phyloP scores from a whole-genome alignment of 768 basidiomycete species.

The Collybiopsis luxurians region DNA sequence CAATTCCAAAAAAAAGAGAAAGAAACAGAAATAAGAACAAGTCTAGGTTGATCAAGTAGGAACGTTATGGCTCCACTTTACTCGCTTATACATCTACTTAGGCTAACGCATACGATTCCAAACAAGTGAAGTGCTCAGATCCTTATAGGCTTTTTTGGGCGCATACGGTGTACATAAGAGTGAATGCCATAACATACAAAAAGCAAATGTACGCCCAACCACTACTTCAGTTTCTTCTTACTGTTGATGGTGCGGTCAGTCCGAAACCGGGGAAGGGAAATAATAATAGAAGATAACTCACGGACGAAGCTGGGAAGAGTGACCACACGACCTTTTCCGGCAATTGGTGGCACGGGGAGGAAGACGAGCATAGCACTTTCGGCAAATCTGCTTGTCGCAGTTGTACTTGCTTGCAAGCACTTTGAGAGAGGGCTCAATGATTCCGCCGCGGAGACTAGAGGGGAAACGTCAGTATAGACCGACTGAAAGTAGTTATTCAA shows the following conservation, averaged over 20 bases:
- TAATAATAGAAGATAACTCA: conserved; percentile 37
- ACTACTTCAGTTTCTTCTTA: conserved; percentile 11
- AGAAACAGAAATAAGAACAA: not conserved
- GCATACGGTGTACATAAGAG: too few relatives aligned
- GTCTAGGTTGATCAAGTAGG: too few relatives aligned
- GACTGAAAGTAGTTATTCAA: conserved; percentile 8
- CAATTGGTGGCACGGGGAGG: conserved; percentile 99
- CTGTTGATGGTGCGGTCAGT: not conserved
- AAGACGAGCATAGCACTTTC: conserved; percentile 99
- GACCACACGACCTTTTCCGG: conserved; percentile 91
- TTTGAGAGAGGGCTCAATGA: conserved; percentile 99
- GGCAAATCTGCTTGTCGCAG: conserved; percentile 99
- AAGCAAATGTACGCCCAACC: not conserved
- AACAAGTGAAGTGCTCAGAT: too few relatives aligned
- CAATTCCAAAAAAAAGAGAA: too few relatives aligned
- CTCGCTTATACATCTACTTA: too few relatives aligned
- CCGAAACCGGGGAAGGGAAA: not conserved
- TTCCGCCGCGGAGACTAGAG: conserved; percentile 89
- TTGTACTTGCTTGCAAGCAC: conserved; percentile 97
- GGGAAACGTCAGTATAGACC: not conserved
- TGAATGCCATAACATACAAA: not conserved
- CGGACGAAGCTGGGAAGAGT: conserved; percentile 90
- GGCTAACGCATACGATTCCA: too few relatives aligned
- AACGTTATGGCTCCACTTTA: too few relatives aligned
- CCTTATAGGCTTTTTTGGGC: too few relatives aligned